Conservation (phyloP, 768 basidiomycete genomes). For the Lactifluus pinguis region DNA sequence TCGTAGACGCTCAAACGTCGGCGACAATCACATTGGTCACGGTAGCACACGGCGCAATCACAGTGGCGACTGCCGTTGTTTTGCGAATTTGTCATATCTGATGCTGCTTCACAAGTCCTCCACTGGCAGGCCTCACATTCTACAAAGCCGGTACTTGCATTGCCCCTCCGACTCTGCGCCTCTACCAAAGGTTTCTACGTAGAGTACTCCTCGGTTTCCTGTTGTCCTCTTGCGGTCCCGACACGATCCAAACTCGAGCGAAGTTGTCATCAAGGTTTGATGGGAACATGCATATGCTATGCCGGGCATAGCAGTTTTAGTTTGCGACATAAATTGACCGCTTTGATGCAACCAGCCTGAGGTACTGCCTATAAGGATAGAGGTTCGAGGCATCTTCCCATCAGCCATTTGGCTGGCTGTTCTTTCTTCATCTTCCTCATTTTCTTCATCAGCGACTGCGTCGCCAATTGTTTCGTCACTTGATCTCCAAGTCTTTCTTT, state of each 20-base stretch:
- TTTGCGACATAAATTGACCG: background rate
- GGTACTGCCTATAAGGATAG: too few relatives aligned
- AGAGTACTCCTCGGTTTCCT: background rate
- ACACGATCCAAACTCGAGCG: too few relatives aligned
- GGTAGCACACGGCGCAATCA: conserved; percentile 12
- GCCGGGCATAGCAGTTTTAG: background rate
- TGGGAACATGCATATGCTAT: background rate
- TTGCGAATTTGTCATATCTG: background rate
- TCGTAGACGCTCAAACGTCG: background rate
- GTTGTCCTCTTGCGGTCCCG: background rate
- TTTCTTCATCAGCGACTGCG: conserved; percentile 1
- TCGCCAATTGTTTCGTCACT: background rate
- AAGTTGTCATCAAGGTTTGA: background rate
- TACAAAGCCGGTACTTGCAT: background rate
- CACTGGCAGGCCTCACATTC: background rate
- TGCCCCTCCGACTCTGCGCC: background rate
- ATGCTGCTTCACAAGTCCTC: background rate
- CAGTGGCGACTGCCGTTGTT: background rate
- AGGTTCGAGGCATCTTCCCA: background rate
- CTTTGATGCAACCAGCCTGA: background rate
- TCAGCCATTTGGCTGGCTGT: background rate
- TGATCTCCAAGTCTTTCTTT: background rate
- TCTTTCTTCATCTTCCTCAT: background rate
- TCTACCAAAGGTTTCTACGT: background rate
- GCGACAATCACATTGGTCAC: background rate